Evolutionary conservation across 192 early-diverging fungal species (phyloP), one percentile per base, ranked within the genome.

Genomic region (Entomortierella lignicola): DNA sequence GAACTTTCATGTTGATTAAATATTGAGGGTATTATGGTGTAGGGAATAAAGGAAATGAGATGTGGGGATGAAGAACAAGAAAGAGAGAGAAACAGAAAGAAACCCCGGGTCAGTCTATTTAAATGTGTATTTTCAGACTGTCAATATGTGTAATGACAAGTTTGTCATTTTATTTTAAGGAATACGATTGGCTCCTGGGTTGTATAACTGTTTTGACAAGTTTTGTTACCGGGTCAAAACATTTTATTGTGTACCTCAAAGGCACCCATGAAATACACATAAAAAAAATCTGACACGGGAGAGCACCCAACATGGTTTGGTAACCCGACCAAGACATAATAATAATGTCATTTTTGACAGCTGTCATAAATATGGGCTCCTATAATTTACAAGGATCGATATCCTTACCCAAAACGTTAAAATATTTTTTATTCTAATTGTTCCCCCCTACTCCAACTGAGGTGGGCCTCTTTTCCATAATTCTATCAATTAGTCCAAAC

Each of bases 401-500:
- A 13, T 42, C 39, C 39, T 42, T 42, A 10, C 13, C 39, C n/a
- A n/a, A n/a, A n/a, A n/a, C n/a, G n/a, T n/a, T 42, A 10, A 10
- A 42, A 20, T 47, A 47, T 47, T 47, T 58, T 21, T 58, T 3
- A 25, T 58, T 39, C 12, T 44, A 62, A 39, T 42, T 56, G 41
- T 25, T 55, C 4, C 26, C 42, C 1, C 71, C 48, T 43, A 62
- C 44, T 23, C 63, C 56, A n/a, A 69, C 52, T 7, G 63, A 31
- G 25, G 50, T 56, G 4, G 72, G 72, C 52, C 92, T 86, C 72
- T 94, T 95, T 21, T 94, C 91, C 21, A 96, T 72, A 8, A 99
- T 91, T 44, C 85, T 85, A 81, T 99, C 98, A 42, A 99, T 94
- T 29, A 99, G 83, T 8, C 98, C 97, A 89, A 97, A 96, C 26